phyloP scores from a whole-genome alignment of 768 basidiomycete species.

The Lactarius sp. region DNA sequence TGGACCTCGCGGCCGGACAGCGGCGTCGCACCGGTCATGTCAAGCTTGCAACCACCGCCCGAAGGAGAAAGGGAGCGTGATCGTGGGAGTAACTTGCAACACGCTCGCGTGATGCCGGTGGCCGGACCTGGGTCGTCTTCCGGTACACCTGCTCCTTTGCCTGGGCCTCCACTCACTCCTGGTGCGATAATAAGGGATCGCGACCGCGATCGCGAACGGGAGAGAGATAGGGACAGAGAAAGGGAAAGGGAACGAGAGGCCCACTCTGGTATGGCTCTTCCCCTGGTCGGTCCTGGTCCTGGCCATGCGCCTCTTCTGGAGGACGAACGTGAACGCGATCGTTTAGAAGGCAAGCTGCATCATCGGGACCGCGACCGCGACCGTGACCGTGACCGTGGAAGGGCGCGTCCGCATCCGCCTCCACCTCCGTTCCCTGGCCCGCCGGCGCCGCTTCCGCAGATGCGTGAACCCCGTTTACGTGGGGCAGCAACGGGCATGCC shows the following conservation, averaged over 20 bases:
- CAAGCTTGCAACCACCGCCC: conserved; percentile 29
- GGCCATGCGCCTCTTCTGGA: conserved; percentile 17
- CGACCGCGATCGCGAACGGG: conserved; percentile 19
- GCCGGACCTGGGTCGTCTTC: conserved; percentile 10
- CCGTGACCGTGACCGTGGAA: conserved; percentile 29
- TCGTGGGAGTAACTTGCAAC: conserved; percentile 19
- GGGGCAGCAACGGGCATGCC: conserved; percentile 10
- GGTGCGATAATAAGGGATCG: conserved; percentile 15
- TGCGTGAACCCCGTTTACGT: conserved; percentile 19
- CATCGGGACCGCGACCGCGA: conserved; percentile 22
- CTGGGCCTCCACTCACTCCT: conserved; percentile 15
- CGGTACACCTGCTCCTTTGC: conserved; percentile 16
- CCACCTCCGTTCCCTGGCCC: conserved; percentile 17
- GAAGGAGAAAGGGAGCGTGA: conserved; percentile 24
- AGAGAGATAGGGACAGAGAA: conserved; percentile 27
- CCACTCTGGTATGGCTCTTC: conserved; percentile 13
- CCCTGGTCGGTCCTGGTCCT: conserved; percentile 6
- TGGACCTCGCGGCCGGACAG: conserved; percentile 17
- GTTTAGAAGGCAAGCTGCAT: conserved; percentile 20
- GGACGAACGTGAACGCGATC: conserved; percentile 24
- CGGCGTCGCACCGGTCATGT: conserved; percentile 32
- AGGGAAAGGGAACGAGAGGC: conserved; percentile 25
- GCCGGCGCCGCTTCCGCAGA: conserved; percentile 8
- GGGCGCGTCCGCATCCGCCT: conserved; percentile 24
- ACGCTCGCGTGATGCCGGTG: conserved; percentile 9